phyloP scores from a whole-genome alignment of 805 yeast genomes.

The Ogataea thermomethanolica region DNA sequence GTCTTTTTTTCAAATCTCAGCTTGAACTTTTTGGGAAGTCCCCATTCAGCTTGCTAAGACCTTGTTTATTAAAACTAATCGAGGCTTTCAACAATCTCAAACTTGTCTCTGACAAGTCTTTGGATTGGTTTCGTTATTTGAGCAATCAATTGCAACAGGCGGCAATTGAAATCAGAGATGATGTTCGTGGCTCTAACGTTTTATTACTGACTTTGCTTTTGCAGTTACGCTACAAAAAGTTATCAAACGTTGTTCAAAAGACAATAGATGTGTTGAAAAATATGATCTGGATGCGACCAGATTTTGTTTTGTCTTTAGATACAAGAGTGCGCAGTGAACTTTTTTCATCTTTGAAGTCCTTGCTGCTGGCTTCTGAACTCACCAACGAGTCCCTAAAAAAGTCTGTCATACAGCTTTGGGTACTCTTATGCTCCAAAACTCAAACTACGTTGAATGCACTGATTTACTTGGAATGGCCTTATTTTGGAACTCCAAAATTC shows the following conservation, averaged over 20 bases:
- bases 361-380: slow-evolving; percentile 14
- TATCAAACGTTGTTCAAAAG: slow-evolving; percentile 2
- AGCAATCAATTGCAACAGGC: slow-evolving; percentile 6
- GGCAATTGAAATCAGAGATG: slow-evolving; percentile 1
- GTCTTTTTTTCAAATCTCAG: slow-evolving; percentile 14
- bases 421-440: slow-evolving; percentile 14
- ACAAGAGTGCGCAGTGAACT: slow-evolving; percentile 12
- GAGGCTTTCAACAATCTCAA: slow-evolving; percentile 14
- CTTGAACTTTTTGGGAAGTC: slow-evolving; percentile 11
- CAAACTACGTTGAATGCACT: slow-evolving; percentile 20
- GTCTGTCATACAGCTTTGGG: slow-evolving; percentile 21
- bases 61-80: slow-evolving; percentile 16
- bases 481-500: slow-evolving; percentile 22
- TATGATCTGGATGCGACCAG: slow-evolving; percentile 6
- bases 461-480: slow-evolving; percentile 30
- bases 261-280: slow-evolving; percentile 9
- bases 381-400: slow-evolving; percentile 14
- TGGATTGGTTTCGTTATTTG: slow-evolving; percentile 15
- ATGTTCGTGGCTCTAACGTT: background rate
- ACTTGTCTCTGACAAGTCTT: slow-evolving; percentile 3
- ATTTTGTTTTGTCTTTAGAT: background rate
- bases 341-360: slow-evolving; percentile 16
- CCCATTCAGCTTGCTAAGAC: slow-evolving; percentile 20
- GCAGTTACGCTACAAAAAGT: background rate
- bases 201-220: background rate